phyloP scores from a whole-genome alignment of 768 basidiomycete species.

The Suillus brevipes region DNA sequence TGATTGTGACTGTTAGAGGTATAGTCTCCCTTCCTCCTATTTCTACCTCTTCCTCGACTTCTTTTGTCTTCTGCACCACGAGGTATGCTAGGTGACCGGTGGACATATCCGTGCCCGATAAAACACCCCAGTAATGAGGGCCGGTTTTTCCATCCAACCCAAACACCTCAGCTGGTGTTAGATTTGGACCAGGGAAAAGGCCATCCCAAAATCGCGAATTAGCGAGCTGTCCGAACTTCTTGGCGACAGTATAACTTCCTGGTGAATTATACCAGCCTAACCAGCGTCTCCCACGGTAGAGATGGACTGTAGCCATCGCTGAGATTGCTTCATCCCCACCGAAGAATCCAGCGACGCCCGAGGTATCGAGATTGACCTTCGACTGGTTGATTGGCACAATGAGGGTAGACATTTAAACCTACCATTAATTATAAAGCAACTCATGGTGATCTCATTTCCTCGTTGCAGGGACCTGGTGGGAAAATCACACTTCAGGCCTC shows the following conservation, averaged over 20 bases:
- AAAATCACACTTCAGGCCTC: not conserved
- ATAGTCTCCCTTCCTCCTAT: constrained; percentile 23
- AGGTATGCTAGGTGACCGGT: constrained; percentile 28
- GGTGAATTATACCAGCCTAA: constrained; percentile 41
- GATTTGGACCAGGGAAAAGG: constrained; percentile 22
- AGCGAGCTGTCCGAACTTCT: constrained; percentile 30
- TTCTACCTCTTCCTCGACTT: constrained; percentile 7
- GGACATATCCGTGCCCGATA: constrained; percentile 23
- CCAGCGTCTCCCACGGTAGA: constrained; percentile 34
- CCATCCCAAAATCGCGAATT: constrained; percentile 28
- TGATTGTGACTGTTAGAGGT: constrained; percentile 17
- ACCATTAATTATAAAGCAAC: not conserved
- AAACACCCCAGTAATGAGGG: constrained; percentile 27
- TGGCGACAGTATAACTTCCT: constrained; percentile 32
- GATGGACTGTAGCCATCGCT: constrained; percentile 35
- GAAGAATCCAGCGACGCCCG: constrained; percentile 36
- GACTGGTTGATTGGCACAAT: not conserved
- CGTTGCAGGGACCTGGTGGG: not conserved
- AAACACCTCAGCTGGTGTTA: constrained; percentile 21
- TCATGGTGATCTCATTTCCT: not conserved
- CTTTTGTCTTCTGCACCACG: constrained; percentile 15
- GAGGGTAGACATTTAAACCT: not conserved
- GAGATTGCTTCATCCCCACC: constrained; percentile 37
- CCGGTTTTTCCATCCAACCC: constrained; percentile 30
- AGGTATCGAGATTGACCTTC: constrained; percentile 24